Conservation (phyloP, 2,329 filamentous ascomycete genomes). For the Aspergillus sp. region DNA sequence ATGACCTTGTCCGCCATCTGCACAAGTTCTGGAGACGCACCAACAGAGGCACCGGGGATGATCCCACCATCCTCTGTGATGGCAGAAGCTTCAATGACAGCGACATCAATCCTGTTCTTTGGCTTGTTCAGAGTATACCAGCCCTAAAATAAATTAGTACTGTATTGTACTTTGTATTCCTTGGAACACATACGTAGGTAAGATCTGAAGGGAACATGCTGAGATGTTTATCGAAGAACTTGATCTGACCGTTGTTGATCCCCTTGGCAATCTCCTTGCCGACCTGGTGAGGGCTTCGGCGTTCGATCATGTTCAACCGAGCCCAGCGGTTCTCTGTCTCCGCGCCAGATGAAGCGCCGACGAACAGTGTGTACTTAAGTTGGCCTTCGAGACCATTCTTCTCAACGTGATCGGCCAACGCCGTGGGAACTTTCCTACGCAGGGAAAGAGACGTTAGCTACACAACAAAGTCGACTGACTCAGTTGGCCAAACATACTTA, state of each 20-base stretch:
- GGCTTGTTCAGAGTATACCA: conserved; percentile 81
- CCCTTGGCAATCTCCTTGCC: conserved; percentile 88
- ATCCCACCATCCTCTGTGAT: conserved; percentile 89
- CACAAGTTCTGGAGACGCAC: conserved; percentile 79
- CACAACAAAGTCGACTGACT: background rate
- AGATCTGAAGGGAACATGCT: conserved; percentile 89
- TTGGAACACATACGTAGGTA: conserved; percentile 61
- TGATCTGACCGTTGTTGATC: conserved; percentile 83
- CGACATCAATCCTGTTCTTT: conserved; percentile 74
- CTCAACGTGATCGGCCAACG: conserved; percentile 84
- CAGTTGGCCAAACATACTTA: conserved; percentile 58
- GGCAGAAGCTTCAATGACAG: conserved; percentile 79
- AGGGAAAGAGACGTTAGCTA: background rate
- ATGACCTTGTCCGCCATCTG: conserved; percentile 93
- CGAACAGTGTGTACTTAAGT: conserved; percentile 82
- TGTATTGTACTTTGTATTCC: background rate
- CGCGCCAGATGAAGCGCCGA: conserved; percentile 83
- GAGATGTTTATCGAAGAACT: conserved; percentile 92
- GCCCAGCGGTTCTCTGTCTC: conserved; percentile 94
- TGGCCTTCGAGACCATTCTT: conserved; percentile 80
- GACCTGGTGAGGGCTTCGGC: conserved; percentile 81
- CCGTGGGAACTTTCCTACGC: conserved; percentile 74
- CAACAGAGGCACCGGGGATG: conserved; percentile 81
- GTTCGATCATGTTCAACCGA: conserved; percentile 83
- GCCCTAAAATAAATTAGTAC: conserved; percentile 47